Percentiles rank a stretch among this genome's conserved stretches.
These are phyloP conservation scores for Suillus cothurnatus DNA, from an alignment of 768 basidiomycete genomes.

Conservation along the genomic window DNA sequence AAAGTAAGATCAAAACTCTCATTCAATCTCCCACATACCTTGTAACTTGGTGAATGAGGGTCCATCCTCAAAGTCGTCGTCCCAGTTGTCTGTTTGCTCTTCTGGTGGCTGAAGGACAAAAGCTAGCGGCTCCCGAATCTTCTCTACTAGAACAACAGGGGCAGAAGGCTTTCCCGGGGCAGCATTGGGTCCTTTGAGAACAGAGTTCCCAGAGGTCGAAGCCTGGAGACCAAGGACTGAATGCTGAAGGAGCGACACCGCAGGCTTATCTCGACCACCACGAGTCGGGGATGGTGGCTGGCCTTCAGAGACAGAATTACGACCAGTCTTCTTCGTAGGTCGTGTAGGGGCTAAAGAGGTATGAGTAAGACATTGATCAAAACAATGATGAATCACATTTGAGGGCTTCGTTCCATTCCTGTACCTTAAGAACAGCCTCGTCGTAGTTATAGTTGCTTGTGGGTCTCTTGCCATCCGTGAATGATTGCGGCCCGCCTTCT, in stretches of 20 bases:
- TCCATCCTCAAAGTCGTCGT: conserved; percentile 95
- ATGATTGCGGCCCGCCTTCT: conserved; percentile 21
- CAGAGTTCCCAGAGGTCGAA: conserved; percentile 34
- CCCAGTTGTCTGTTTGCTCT: conserved; percentile 96
- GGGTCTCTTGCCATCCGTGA: conserved; percentile 47
- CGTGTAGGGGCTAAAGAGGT: conserved; percentile 63
- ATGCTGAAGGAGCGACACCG: conserved; percentile 30
- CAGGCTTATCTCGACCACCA: conserved; percentile 29
- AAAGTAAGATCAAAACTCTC: not conserved
- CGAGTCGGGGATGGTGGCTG: conserved; percentile 49
- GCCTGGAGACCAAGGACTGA: conserved; percentile 38
- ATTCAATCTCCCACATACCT: conserved; percentile 37
- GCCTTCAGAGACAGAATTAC: conserved; percentile 35
- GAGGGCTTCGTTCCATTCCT: conserved; percentile 98
- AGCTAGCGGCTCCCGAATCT: conserved; percentile 55
- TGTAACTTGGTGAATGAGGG: conserved; percentile 87
- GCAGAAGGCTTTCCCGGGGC: conserved; percentile 22
- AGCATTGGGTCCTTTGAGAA: conserved; percentile 23
- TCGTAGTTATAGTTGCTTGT: conserved; percentile 87
- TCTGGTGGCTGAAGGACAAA: conserved; percentile 74
- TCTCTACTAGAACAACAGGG: conserved; percentile 37
- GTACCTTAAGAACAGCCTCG: conserved; percentile 91
- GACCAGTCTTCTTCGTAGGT: conserved; percentile 66
- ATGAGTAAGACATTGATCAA: conserved; percentile 9
- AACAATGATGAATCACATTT: conserved; percentile 61